A percentile compares a stretch with the other conserved stretches of the same genome.
Evolutionary conservation across 805 yeast genomes (phyloP).

Genomic region (Candida maesae): DNA sequence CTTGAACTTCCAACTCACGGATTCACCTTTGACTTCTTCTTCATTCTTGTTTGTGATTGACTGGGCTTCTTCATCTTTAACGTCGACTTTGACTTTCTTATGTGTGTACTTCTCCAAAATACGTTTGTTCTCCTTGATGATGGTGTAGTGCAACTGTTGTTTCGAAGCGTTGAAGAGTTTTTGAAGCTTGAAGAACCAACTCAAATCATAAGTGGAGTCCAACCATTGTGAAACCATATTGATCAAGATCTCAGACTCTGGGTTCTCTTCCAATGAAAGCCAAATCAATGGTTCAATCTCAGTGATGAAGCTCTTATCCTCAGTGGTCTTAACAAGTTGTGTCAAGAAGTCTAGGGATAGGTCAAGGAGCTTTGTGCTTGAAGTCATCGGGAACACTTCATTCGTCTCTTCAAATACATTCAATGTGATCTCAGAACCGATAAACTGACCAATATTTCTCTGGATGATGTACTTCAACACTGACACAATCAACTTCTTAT

Average conservation of each 20-base stretch:
- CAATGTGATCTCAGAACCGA: conserved; percentile 26
- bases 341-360: conserved; percentile 53
- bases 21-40: conserved; percentile 38
- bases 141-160: conserved; percentile 38
- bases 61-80: conserved; percentile 45
- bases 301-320: conserved; percentile 39
- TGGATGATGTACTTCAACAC: conserved; percentile 31
- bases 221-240: conserved; percentile 58
- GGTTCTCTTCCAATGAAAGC: conserved; percentile 49
- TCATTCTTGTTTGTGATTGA: conserved; percentile 32
- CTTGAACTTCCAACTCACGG: conserved; percentile 56
- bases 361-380: conserved; percentile 37
- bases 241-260: conserved; percentile 40
- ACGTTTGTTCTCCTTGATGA: conserved; percentile 39
- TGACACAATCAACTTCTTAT: conserved; percentile 27
- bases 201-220: conserved; percentile 41
- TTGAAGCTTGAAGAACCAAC: conserved; percentile 59
- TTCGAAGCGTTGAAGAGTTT: conserved; percentile 44
- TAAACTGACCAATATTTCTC: conserved; percentile 30
- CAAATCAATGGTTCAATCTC: conserved; percentile 54
- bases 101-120: conserved; percentile 35
- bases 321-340: conserved; percentile 54
- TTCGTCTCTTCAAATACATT: conserved; percentile 38
- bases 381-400: conserved; percentile 42
- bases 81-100: conserved; percentile 33